Conservation (phyloP, 1,139 yeast species). For the Candida glucosophila region DNA sequence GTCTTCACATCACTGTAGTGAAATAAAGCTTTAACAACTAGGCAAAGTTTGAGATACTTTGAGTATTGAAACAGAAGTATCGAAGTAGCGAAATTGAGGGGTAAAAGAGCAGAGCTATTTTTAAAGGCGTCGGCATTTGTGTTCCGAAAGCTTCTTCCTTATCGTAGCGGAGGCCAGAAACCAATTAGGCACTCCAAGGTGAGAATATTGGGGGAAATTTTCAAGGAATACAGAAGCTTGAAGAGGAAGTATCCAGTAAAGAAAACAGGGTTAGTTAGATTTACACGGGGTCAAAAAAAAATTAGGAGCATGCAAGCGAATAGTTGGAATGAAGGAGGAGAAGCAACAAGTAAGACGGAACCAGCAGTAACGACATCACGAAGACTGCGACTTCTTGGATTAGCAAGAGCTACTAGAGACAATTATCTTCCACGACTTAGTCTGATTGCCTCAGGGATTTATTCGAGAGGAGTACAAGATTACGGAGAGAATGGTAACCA, state of each 20-base stretch:
- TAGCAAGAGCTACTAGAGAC: conserved; percentile 50
- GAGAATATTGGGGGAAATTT: conserved; percentile 13
- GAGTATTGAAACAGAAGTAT: too few species aligned
- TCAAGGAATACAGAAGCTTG: conserved; percentile 18
- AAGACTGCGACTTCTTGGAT: conserved; percentile 34
- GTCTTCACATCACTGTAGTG: too few species aligned
- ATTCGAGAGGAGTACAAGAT: conserved; percentile 18
- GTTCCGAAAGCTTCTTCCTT: too few species aligned
- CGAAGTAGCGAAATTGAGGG: too few species aligned
- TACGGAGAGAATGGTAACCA: conserved; percentile 24
- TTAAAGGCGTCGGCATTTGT: conserved; percentile 15
- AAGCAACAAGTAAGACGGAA: not conserved
- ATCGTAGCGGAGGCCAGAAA: conserved; percentile 4
- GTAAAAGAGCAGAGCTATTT: too few species aligned
- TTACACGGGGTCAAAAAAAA: too few species aligned
- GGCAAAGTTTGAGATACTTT: too few species aligned
- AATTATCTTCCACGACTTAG: conserved; percentile 47
- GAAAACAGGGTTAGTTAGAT: too few species aligned
- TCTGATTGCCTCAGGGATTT: conserved; percentile 41
- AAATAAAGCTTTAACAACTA: too few species aligned
- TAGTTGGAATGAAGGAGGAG: conserved; percentile 1
- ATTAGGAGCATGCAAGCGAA: too few species aligned
- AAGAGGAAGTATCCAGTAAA: too few species aligned
- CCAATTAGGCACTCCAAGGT: conserved; percentile 8
- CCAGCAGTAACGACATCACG: conserved; percentile 9